Base-by-base conservation (phyloP, 805 yeast genomes). In the Starmerella riodocensis region DNA sequence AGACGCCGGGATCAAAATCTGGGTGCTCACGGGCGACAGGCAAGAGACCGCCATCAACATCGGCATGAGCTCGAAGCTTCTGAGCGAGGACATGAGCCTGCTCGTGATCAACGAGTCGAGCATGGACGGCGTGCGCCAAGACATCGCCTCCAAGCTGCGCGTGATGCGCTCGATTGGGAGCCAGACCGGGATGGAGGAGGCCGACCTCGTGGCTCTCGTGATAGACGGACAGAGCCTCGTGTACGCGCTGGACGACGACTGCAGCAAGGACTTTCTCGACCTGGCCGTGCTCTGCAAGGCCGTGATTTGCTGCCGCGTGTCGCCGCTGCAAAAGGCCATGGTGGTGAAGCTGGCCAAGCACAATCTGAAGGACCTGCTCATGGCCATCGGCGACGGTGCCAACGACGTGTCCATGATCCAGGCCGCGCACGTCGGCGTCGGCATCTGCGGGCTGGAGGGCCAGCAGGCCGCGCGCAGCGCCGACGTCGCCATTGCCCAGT, bases 401-500 rank as follows among this genome's bases (percentile, higher is more conserved):
- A 91, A 91, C 56, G 99, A 91, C 63, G 98, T 91, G 29, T 79
- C 94, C 27, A 91, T 91, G 99, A 91, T 91, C 49, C 98, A 91
- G 61, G 97, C 98, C 13, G 98, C 98, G 0, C 97, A 91, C 59
- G 95, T 91, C 38, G 99, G 99, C 47, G 94, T 91, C 19, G 99
- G 99, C 57, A 93, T 91, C 47, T 82, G 93, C 61, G 99, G 99
- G 49, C 79, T 85, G 88, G 99, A 91, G 63, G 99, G 99, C 50
- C 85, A 86, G 84, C 99, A 91, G 61, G 98, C 98, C 9, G 96
- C 98, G 0, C 72, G 99, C 58, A 78, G 93, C 58, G 97, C 99
- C 0, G 99, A 91, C 66, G 75, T 91, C 44, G 85, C 97, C 1
- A 84, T 93, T 59, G 97, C 95, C 0, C 97, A 91, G 58, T 91